Evolutionary conservation across 2,329 filamentous ascomycete species (phyloP), one percentile per base, ranked within the genome.

Genomic region (Botryotinia narcissicola): DNA sequence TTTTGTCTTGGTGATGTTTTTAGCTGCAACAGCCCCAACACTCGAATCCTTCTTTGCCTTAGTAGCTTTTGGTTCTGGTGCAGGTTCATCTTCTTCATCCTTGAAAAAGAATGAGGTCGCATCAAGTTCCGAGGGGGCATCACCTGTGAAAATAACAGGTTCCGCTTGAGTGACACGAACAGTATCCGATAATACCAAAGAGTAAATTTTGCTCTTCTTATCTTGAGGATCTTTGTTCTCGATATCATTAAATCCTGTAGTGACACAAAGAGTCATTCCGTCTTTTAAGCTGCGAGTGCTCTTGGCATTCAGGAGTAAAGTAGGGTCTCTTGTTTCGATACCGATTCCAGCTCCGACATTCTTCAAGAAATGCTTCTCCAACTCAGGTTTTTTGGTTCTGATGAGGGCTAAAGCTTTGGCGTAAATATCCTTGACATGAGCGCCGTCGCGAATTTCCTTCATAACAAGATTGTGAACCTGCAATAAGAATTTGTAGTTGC

Each of bases 51-150:
- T 94, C 87, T 96, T 97, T 78, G 95, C 91, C 83, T 97, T 97
- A 78, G 96, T 97, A n/a, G 93, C 92, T 16, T 92, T 88, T 46
- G 93, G 92, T 82, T 94, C 91, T 76, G 93, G 90, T 25, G 62
- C 71, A 54, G 63, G 63, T 16, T 69, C 63, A 77, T 97, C 93
- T 80, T 97, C 94, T 75, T 97, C 94, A 78, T 98, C 95, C 81
- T 97, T 97, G 86, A 99, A 99, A 84, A 98, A 98, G 86, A 99
- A 99, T 0, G 95, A 97, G 57, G 95, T 95, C 6, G 94, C 94
- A 79, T 98, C 96, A 74, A 97, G 89, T 80, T 97, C 95, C 42
- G 93, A 93, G 3, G 95, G 91, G 0, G 95, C 95, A 81, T 98
- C 95, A 74, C 94, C 94, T 29, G 96, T 99, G 84, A 99, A 98